Evolutionary conservation across 2,329 filamentous ascomycete genomes (phyloP).

Genomic region (Aspergillus awamori): DNA sequence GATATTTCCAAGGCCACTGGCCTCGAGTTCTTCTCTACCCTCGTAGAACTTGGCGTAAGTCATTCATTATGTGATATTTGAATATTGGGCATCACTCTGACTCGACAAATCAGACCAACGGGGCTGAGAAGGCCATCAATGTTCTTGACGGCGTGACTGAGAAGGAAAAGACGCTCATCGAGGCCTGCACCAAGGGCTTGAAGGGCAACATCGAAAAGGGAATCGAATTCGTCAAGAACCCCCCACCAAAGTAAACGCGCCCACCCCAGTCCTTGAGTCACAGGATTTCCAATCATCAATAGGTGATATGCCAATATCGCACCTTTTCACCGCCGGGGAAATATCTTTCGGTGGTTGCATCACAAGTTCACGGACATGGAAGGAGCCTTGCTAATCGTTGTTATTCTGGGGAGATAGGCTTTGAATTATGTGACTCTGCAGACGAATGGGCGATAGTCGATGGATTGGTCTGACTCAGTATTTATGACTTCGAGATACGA

Average conservation of each 20-base stretch:
- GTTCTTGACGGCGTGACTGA: conserved; percentile 75
- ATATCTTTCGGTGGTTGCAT: conserved; percentile 19
- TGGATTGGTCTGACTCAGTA: conserved; percentile 21
- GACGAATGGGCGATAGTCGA: conserved; percentile 26
- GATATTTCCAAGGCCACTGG: conserved; percentile 82
- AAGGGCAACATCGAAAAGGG: conserved; percentile 95
- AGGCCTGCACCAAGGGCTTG: conserved; percentile 73
- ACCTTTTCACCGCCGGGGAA: conserved; percentile 16
- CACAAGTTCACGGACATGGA: conserved; percentile 24
- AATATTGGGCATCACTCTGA: conserved; percentile 27
- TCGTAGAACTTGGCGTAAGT: conserved; percentile 91
- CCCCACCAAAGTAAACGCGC: conserved; percentile 78
- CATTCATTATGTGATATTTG: conserved; percentile 9
- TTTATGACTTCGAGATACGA: conserved; percentile 18
- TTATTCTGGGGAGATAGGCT: conserved; percentile 49
- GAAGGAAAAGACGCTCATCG: conserved; percentile 85
- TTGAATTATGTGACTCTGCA: conserved; percentile 40
- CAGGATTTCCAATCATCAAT: conserved; percentile 26
- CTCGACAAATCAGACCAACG: conserved; percentile 64
- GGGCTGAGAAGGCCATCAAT: conserved; percentile 83
- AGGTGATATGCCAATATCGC: conserved; percentile 22
- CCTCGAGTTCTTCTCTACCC: conserved; percentile 92
- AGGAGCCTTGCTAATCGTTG: conserved; percentile 41
- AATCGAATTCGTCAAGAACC: conserved; percentile 82
- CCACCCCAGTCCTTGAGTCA: conserved; percentile 33